phyloP scores from a whole-genome alignment of 2,329 filamentous ascomycete species.

The Colletotrichum neosansevieriae region DNA sequence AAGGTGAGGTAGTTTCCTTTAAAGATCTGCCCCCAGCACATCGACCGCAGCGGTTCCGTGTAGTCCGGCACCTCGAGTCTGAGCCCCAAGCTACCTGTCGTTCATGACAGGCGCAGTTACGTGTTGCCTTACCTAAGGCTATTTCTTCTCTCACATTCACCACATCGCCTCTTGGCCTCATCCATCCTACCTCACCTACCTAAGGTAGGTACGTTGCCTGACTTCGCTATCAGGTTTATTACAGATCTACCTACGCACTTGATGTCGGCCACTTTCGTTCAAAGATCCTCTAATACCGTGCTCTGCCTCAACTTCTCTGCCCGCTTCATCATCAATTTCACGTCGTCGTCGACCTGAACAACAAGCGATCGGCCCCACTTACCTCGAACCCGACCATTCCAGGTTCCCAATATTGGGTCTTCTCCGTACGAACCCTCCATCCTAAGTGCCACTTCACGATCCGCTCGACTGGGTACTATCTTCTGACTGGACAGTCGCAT shows the following conservation, averaged over 20 bases:
- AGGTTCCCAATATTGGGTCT: slow-evolving; percentile 19
- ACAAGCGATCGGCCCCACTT: not conserved
- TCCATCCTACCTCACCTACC: not conserved
- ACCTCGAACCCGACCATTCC: slow-evolving; percentile 18
- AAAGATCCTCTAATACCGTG: not conserved
- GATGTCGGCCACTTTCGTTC: not conserved
- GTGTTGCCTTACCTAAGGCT: slow-evolving; percentile 16
- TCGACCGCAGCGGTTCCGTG: not conserved
- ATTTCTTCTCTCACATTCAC: not conserved
- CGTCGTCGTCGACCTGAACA: slow-evolving; percentile 1
- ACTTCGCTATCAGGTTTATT: not conserved
- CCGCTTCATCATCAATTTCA: not conserved
- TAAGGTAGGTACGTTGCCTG: too few species aligned
- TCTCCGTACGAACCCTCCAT: slow-evolving; percentile 34
- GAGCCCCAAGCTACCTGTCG: not conserved
- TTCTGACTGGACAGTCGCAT: slow-evolving; percentile 34
- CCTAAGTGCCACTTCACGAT: slow-evolving; percentile 34
- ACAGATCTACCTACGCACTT: not conserved
- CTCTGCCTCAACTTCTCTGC: not conserved
- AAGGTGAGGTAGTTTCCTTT: not conserved
- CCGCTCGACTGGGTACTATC: slow-evolving; percentile 12
- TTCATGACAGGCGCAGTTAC: not conserved
- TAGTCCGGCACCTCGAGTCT: not conserved
- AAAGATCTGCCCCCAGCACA: not conserved
- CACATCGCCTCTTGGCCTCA: not conserved